A percentile compares a stretch with the other conserved stretches of the same genome.
phyloP scores from a whole-genome alignment of 2,329 filamentous ascomycete genomes.

The Ophidiomyces ophidiicola region DNA sequence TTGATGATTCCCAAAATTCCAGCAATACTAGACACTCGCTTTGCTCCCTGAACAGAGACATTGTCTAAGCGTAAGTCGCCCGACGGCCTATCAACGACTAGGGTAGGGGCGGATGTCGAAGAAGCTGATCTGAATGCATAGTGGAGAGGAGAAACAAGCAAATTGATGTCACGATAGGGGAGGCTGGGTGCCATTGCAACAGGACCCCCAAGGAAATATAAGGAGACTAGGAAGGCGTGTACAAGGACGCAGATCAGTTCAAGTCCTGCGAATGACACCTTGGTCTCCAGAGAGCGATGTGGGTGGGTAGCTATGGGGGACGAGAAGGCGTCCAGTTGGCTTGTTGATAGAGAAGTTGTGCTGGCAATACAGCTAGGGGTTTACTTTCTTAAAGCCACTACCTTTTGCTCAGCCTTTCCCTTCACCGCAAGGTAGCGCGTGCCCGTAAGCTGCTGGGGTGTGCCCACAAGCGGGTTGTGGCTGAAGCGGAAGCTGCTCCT shows the following conservation, averaged over 20 bases:
- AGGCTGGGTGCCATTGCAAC: conserved; percentile 33
- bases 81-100: conserved; percentile 82
- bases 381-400: too few species aligned
- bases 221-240: neutral
- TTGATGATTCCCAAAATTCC: conserved; percentile 92
- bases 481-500: conserved; percentile 10
- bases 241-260: neutral
- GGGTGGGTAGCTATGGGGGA: neutral
- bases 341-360: too few species aligned
- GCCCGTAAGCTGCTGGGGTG: too few species aligned
- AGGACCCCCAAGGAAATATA: neutral
- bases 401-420: too few species aligned
- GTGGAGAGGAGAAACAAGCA: conserved; percentile 79
- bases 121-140: conserved; percentile 97
- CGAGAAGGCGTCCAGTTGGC: too few species aligned
- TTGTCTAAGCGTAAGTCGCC: conserved; percentile 80
- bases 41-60: conserved; percentile 60
- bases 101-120: conserved; percentile 71
- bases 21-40: conserved; percentile 84
- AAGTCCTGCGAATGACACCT: too few species aligned
- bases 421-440: too few species aligned
- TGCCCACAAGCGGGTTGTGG: neutral
- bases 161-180: conserved; percentile 92
- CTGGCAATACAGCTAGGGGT: too few species aligned
- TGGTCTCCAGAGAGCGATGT: neutral